phyloP scores from a whole-genome alignment of 2,329 filamentous ascomycete species.

The Septoria linicola region DNA sequence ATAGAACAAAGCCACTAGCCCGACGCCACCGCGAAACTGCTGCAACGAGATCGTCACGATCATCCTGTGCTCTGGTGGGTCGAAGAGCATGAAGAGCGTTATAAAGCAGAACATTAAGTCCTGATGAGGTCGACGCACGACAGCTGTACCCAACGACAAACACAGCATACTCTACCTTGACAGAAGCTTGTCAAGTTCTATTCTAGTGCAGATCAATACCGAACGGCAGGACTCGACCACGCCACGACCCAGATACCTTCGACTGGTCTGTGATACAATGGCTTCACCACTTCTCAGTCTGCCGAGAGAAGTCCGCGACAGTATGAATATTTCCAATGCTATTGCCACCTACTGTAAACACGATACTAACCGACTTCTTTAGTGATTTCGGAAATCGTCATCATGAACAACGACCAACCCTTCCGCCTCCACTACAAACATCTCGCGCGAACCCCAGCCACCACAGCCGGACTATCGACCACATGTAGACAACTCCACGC shows the following conservation, averaged over 20 bases:
- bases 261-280: constrained; percentile 9
- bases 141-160: not conserved
- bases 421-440: constrained; percentile 16
- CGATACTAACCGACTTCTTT: constrained; percentile 3
- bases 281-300: constrained; percentile 23
- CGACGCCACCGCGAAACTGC: constrained; percentile 12
- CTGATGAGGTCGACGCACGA: not conserved
- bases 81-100: constrained; percentile 4
- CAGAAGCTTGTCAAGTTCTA: not conserved
- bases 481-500: constrained; percentile 22
- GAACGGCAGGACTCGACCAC: not conserved
- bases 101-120: constrained; percentile 13
- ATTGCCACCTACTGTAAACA: not conserved
- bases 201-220: not conserved
- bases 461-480: constrained; percentile 7
- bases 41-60: constrained; percentile 16
- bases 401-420: constrained; percentile 21
- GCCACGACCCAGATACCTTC: not conserved
- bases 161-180: not conserved
- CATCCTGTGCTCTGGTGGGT: constrained; percentile 9
- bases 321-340: constrained; percentile 5
- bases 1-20: constrained; percentile 15
- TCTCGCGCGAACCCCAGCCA: not conserved
- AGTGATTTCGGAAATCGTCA: constrained; percentile 24
- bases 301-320: constrained; percentile 25